Conservation (phyloP, 2,329 filamentous ascomycete species). For the Xylaria sp. region DNA sequence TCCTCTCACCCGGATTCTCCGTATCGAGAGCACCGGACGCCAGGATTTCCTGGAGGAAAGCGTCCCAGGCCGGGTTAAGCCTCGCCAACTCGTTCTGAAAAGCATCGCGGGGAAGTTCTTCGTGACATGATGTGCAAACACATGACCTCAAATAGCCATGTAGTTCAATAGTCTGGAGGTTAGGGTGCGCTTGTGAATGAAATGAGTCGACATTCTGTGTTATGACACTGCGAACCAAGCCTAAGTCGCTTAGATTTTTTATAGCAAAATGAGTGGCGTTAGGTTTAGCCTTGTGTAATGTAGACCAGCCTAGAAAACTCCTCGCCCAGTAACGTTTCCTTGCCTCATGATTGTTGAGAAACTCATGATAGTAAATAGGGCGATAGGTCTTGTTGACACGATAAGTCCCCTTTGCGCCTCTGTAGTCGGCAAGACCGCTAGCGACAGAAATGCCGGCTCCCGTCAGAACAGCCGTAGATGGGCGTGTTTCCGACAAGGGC, state of each 20-base stretch:
- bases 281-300: constrained; percentile 78
- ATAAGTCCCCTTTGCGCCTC: constrained; percentile 90
- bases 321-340: constrained; percentile 96
- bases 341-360: constrained; percentile 81
- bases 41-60: constrained; percentile 77
- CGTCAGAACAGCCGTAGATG: constrained; percentile 66
- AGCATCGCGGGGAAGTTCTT: constrained; percentile 73
- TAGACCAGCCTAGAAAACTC: constrained; percentile 93
- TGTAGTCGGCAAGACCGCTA: constrained; percentile 92
- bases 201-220: constrained; percentile 99
- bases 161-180: constrained; percentile 80
- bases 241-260: constrained; percentile 75
- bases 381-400: constrained; percentile 89
- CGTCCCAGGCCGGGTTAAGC: constrained; percentile 88
- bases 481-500: constrained; percentile 59
- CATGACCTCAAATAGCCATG: constrained; percentile 89
- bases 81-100: constrained; percentile 82
- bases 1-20: constrained; percentile 77
- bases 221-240: constrained; percentile 79
- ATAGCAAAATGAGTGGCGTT: constrained; percentile 85
- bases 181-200: constrained; percentile 80
- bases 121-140: constrained; percentile 82
- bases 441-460: constrained; percentile 95
- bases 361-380: constrained; percentile 94
- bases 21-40: constrained; percentile 80